Evolutionary conservation across 306 rosid genomes (phyloP).

Genomic region (Fagus sylvatica): DNA sequence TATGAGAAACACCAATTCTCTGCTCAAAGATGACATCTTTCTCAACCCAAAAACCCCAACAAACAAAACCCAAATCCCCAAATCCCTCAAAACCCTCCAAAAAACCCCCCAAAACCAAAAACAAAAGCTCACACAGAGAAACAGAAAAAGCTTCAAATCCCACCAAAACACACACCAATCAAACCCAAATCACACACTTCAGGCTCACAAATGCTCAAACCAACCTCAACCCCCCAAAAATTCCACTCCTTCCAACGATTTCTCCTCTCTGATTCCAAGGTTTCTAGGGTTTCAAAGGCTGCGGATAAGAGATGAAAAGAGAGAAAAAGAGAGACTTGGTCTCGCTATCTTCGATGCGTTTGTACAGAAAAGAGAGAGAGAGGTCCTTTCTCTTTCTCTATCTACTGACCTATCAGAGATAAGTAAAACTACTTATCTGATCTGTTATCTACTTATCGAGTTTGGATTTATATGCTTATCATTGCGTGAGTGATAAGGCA

Average conservation of each 20-base stretch:
- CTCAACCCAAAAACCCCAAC: constrained; percentile 5
- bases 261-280: constrained; percentile 38
- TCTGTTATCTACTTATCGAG: fast-evolving
- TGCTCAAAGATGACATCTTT: constrained; percentile 72
- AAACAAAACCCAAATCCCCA: constrained; percentile 4
- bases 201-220: constrained; percentile 13
- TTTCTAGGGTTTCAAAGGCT: constrained; percentile 73
- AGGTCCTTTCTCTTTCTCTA: constrained; percentile 46
- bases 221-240: constrained; percentile 35
- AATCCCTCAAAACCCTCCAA: constrained; percentile 5
- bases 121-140: too few species aligned
- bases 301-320: constrained; percentile 42
- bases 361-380: constrained; percentile 37
- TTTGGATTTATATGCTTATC: fast-evolving
- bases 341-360: constrained; percentile 85
- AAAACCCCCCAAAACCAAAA: not conserved
- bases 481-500: constrained; percentile 28
- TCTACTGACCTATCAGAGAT: constrained; percentile 66
- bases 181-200: constrained; percentile 7
- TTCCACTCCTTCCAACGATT: constrained; percentile 15
- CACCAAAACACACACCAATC: constrained; percentile 16
- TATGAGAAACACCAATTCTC: constrained; percentile 86
- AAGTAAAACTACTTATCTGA: fast-evolving
- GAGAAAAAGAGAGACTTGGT: constrained; percentile 45
- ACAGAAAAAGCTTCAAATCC: constrained; percentile 25